Evolutionary conservation across 306 rosid genomes (phyloP).

Genomic region (Abrus precatorius): DNA sequence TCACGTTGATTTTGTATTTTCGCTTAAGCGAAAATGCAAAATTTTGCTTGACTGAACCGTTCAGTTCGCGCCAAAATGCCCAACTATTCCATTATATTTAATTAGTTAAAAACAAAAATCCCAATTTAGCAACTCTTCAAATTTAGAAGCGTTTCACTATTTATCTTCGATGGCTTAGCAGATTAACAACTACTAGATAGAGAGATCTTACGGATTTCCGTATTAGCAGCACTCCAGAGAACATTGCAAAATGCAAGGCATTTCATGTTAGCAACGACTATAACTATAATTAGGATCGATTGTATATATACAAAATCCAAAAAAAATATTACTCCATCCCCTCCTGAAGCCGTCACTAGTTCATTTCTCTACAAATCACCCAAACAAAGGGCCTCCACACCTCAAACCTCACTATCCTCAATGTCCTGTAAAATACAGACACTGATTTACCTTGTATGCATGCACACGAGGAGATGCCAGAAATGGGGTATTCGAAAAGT

Average conservation of each 20-base stretch:
- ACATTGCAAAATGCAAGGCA: conserved; percentile 28
- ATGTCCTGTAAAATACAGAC: conserved; percentile 49
- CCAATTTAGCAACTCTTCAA: not conserved
- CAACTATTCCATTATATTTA: not conserved
- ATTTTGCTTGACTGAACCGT: no score
- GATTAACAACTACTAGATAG: not conserved
- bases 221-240: conserved; percentile 21
- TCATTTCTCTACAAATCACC: conserved; percentile 51
- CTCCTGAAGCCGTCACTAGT: conserved; percentile 48
- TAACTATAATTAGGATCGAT: conserved; percentile 45
- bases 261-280: conserved; percentile 37
- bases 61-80: no score
- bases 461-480: conserved; percentile 34
- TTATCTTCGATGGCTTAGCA: not conserved
- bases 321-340: conserved; percentile 47
- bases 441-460: conserved; percentile 35
- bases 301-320: conserved; percentile 51
- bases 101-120: not conserved
- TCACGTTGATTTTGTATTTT: no score
- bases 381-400: conserved; percentile 28
- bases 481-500: conserved; percentile 28
- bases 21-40: no score
- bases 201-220: not conserved
- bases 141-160: not conserved
- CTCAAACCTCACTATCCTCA: conserved; percentile 49